Base-by-base conservation (phyloP, 495 filamentous ascomycete genomes). In the Melanomma pulvis-pyrius region DNA sequence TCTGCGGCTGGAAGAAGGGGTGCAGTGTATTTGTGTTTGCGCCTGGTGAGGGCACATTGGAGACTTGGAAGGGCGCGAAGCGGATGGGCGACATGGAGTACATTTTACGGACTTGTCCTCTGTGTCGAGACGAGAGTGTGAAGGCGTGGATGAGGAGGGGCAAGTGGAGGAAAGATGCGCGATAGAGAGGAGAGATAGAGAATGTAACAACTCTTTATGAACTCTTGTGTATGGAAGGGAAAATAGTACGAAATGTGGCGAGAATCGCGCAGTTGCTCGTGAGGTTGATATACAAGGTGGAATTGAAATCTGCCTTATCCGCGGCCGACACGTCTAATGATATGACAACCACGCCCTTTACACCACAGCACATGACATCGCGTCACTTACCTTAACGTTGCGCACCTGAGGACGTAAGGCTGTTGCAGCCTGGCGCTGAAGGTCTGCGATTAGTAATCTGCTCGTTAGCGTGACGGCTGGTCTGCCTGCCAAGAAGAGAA, bases 341-440 rank as follows among this genome's bases (percentile, higher is more conserved):
- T 22, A 55, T 47, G 25, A 21, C 50, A 47, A 19, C 47, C 30
- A 39, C 28, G 26, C 21, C 50, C n/a, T 41, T 30, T n/a, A 59
- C 63, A 44, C 63, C 57, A 47, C n/a, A 7, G 36, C 64, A 67
- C 64, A 67, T 67, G 64, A 67, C 29, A 67, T 11, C 64, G 64
- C 64, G 64, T 67, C 57, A 59, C 46, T 47, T 28, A 26, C 30
- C 47, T 28, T 30, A 24, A 44, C 36, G n/a, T 55, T 34, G 26
- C 24, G 44, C 6, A 13, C 2, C 34, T 22, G 19, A 13, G 15
- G 39, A 25, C 41, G 64, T 39, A 34, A 49, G 39, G 57, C 48
- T 29, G 49, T 61, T 13, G 64, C 34, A 56, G 57, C 57, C 58
- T 61, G 58, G 26, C 22, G 51, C 24, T 17, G 24, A 34, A 25